These are phyloP conservation scores for Globisporangium acanthophoron DNA, from an alignment of 352 stramenopile genomes.

Conservation along the genomic window DNA sequence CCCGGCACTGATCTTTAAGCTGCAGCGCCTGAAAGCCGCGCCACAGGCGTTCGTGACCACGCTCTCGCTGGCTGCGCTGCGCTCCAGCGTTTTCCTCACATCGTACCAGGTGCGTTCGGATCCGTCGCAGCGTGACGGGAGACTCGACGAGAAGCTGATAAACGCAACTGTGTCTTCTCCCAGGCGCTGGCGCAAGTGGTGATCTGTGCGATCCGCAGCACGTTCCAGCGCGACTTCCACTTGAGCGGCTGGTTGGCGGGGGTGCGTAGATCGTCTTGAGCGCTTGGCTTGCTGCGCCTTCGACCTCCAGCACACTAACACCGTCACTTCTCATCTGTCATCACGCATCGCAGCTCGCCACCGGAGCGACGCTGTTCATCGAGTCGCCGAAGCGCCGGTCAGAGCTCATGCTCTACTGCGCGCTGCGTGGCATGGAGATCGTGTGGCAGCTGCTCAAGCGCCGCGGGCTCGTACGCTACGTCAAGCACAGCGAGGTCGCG, in stretches of 20 bases:
- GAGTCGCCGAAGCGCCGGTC: constrained; percentile 79
- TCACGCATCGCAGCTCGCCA: constrained; percentile 34
- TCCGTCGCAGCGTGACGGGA: not conserved
- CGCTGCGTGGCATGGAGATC: constrained; percentile 68
- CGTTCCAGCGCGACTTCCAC: constrained; percentile 57
- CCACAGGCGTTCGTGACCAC: not conserved
- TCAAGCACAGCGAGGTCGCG: constrained; percentile 67
- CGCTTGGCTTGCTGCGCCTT: not conserved
- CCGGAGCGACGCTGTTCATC: constrained; percentile 61
- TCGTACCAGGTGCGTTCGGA: not conserved
- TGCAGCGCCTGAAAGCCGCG: not conserved
- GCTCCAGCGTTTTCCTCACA: not conserved
- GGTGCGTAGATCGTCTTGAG: constrained; percentile 21
- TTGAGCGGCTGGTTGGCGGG: constrained; percentile 41
- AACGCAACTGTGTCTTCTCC: not conserved
- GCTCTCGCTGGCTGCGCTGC: not conserved
- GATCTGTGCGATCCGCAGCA: constrained; percentile 68
- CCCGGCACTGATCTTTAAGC: constrained; percentile 58
- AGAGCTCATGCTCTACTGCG: constrained; percentile 84
- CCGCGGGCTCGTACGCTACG: constrained; percentile 60
- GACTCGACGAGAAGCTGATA: not conserved
- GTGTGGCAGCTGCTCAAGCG: constrained; percentile 76
- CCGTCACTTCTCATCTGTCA: not conserved
- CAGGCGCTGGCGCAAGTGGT: not conserved
- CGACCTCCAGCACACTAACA: not conserved